Conservation (phyloP, 225 moss, liverwort and hornwort species). For the Climacium dendroides region DNA sequence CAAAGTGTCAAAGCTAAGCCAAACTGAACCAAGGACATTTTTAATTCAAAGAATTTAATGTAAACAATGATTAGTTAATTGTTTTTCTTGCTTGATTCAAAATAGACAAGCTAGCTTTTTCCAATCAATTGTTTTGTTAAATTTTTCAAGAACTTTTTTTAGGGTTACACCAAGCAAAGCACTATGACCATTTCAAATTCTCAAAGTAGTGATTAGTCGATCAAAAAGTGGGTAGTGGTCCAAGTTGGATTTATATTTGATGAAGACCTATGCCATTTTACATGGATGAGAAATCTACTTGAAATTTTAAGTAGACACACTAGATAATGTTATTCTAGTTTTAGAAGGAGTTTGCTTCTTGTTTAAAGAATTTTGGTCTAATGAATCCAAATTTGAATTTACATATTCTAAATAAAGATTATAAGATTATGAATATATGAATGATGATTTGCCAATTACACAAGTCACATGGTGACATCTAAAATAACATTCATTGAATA, state of each 20-base stretch:
- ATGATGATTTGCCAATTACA: too few relatives aligned
- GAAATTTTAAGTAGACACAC: fast-evolving
- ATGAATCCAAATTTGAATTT: background rate
- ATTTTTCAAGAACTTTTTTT: too few relatives aligned
- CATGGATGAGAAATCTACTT: background rate
- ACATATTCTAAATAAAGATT: background rate
- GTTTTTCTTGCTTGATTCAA: too few relatives aligned
- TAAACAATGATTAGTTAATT: background rate
- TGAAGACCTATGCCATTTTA: background rate
- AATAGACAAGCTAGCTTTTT: background rate
- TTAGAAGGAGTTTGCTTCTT: background rate
- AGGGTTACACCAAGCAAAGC: too few relatives aligned
- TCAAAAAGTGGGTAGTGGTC: background rate
- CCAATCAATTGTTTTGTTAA: too few relatives aligned
- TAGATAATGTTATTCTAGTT: background rate
- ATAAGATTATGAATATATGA: fast-evolving
- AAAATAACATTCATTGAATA: too few relatives aligned
- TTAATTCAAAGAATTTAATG: background rate
- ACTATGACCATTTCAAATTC: too few relatives aligned
- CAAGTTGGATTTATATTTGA: background rate
- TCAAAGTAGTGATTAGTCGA: background rate
- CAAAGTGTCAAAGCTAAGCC: background rate
- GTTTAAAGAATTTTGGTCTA: background rate
- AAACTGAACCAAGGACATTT: background rate
- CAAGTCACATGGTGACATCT: too few relatives aligned